phyloP scores from a whole-genome alignment of 257 asterid species.

The Nicotiana benthamiana region DNA sequence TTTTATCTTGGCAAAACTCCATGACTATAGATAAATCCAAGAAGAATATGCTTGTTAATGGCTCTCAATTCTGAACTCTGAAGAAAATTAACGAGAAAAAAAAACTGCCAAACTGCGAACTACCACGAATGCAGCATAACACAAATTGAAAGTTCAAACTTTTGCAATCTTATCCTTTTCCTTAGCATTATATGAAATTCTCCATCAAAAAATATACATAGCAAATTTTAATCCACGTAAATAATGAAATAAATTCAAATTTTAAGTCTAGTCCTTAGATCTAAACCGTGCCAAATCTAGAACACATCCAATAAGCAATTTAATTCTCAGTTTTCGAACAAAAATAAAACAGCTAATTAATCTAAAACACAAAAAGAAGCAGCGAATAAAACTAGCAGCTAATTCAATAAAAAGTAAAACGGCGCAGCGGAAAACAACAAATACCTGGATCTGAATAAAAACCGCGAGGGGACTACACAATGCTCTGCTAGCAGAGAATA shows the following conservation, averaged over 20 bases:
- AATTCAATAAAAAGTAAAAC: background rate
- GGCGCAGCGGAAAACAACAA: background rate
- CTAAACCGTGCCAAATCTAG: background rate
- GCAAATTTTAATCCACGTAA: background rate
- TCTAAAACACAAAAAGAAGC: background rate
- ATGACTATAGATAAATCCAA: too few species aligned
- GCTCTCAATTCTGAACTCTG: background rate
- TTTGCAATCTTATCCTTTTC: background rate
- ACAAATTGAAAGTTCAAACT: background rate
- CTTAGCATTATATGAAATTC: background rate
- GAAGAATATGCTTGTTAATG: too few species aligned
- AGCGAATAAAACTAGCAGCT: background rate
- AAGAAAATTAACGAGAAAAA: background rate
- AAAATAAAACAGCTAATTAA: background rate
- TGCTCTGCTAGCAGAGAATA: slow-evolving; percentile 74
- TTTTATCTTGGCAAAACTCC: too few species aligned
- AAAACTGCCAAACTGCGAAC: background rate
- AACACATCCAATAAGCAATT: background rate
- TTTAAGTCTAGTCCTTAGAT: background rate
- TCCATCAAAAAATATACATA: background rate
- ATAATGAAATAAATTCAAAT: background rate
- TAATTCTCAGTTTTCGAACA: background rate
- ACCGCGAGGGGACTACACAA: slow-evolving; percentile 55
- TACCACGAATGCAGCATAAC: background rate
- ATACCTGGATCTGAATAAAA: slow-evolving; percentile 93